Percentiles rank a stretch among this genome's conserved stretches.
These are phyloP conservation scores for Physaria fendleri DNA, from an alignment of 345 rosid species.

Conservation along the genomic window DNA sequence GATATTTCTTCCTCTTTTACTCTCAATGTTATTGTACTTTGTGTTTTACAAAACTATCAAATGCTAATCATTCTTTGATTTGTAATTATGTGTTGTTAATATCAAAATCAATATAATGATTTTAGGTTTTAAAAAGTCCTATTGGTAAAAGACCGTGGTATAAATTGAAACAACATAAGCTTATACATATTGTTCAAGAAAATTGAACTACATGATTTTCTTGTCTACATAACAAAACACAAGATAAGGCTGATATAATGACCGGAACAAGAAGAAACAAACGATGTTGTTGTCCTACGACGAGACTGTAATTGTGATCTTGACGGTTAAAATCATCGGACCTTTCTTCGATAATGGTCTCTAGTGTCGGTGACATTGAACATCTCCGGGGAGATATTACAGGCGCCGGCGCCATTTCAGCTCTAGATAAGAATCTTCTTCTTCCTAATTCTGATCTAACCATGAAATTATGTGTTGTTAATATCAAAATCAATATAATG, in stretches of 20 bases:
- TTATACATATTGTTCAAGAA: not conserved
- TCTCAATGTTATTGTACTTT: conserved; percentile 31
- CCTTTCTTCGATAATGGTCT: conserved; percentile 47
- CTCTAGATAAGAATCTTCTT: conserved; percentile 4
- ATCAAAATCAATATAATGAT: conserved; percentile 1
- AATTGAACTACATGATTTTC: not conserved
- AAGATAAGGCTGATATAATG: conserved; percentile 29
- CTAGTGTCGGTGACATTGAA: conserved; percentile 36
- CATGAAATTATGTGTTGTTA: too few relatives aligned
- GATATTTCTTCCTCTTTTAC: conserved; percentile 32
- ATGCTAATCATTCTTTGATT: not conserved
- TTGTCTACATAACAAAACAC: conserved; percentile 29
- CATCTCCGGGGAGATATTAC: conserved; percentile 27
- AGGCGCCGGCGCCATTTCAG: conserved; percentile 36
- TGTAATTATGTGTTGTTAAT: conserved; percentile 15
- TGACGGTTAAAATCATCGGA: conserved; percentile 16
- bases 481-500: too few relatives aligned
- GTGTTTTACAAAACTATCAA: conserved; percentile 22
- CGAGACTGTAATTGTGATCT: not conserved
- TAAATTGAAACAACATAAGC: not conserved
- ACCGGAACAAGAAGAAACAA: conserved; percentile 38
- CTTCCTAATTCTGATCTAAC: conserved; percentile 27
- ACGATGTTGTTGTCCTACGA: conserved; percentile 19
- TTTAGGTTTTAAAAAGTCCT: not conserved
- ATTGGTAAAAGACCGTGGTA: not conserved